Conservation (phyloP, 768 basidiomycete genomes). For the Kwoniella newhampshirensis region DNA sequence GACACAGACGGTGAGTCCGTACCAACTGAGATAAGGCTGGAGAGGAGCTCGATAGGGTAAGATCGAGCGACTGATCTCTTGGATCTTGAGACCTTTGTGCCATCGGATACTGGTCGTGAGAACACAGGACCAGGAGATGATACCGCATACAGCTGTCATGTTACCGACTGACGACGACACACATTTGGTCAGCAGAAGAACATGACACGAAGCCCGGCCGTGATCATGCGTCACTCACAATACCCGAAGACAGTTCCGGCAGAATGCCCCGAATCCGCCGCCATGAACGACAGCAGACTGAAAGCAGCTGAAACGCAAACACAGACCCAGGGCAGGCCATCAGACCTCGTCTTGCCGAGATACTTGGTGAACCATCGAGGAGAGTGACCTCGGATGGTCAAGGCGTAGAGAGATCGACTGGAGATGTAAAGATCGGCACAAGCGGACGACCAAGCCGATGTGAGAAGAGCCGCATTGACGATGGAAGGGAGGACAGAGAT, state of each 20-base stretch:
- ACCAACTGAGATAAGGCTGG: slow-evolving; percentile 35
- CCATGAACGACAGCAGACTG: slow-evolving; percentile 3
- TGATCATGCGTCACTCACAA: background rate
- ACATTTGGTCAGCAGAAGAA: background rate
- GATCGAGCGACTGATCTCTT: slow-evolving; percentile 6
- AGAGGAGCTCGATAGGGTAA: slow-evolving; percentile 13
- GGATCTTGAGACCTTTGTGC: slow-evolving; percentile 11
- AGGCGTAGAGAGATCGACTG: slow-evolving; percentile 45
- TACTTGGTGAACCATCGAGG: slow-evolving; percentile 39
- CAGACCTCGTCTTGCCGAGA: slow-evolving; percentile 24
- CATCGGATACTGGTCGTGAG: slow-evolving; percentile 22
- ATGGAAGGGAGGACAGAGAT: slow-evolving; percentile 44
- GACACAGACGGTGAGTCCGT: slow-evolving; percentile 12
- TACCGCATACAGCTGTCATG: slow-evolving; percentile 12
- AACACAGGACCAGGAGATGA: slow-evolving; percentile 32
- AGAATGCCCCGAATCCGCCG: background rate
- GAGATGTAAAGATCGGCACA: slow-evolving; percentile 45
- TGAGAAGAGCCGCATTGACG: slow-evolving; percentile 47
- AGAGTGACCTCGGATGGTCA: slow-evolving; percentile 47
- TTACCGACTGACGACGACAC: background rate
- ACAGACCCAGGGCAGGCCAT: slow-evolving; percentile 48
- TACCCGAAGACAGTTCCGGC: slow-evolving; percentile 1
- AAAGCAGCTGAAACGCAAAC: slow-evolving; percentile 26
- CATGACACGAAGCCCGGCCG: background rate
- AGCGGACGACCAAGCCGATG: slow-evolving; percentile 45